Percentiles rank a stretch among this genome's conserved stretches.
phyloP scores from a whole-genome alignment of 352 stramenopile species.

The Phytophthora fragariae region DNA sequence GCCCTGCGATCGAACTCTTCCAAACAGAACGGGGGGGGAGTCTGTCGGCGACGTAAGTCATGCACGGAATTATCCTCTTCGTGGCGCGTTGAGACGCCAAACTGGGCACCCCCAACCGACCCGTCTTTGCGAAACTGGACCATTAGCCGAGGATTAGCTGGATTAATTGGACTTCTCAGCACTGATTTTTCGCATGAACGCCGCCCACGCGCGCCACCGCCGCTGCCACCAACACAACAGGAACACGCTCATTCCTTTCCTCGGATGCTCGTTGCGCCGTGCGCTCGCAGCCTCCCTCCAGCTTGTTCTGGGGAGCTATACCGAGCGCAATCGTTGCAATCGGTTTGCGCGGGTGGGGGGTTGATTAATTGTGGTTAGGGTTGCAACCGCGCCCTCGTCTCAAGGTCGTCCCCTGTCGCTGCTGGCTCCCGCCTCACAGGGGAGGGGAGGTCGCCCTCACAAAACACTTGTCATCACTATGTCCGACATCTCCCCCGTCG shows the following conservation, averaged over 20 bases:
- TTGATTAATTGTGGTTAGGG: slow-evolving; percentile 32
- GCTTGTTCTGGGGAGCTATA: neutral
- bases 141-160: slow-evolving; percentile 3
- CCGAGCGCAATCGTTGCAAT: neutral
- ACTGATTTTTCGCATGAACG: neutral
- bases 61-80: neutral
- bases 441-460: slow-evolving; percentile 14
- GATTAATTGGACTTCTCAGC: slow-evolving; percentile 6
- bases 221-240: neutral
- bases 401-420: slow-evolving; percentile 22
- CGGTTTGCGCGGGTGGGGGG: neutral
- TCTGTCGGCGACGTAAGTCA: neutral
- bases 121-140: neutral
- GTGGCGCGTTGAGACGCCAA: neutral
- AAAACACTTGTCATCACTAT: neutral
- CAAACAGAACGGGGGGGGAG: neutral
- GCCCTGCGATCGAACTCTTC: neutral
- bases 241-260: neutral
- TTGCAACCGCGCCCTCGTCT: slow-evolving; percentile 31
- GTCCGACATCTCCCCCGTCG: no score
- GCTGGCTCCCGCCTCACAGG: slow-evolving; percentile 36
- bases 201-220: neutral
- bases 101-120: neutral
- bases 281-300: neutral
- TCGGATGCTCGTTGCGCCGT: neutral